Evolutionary conservation across 2,329 filamentous ascomycete genomes (phyloP), one percentile per base, ranked within the genome.

Genomic region (Acrodontium crateriforme): DNA sequence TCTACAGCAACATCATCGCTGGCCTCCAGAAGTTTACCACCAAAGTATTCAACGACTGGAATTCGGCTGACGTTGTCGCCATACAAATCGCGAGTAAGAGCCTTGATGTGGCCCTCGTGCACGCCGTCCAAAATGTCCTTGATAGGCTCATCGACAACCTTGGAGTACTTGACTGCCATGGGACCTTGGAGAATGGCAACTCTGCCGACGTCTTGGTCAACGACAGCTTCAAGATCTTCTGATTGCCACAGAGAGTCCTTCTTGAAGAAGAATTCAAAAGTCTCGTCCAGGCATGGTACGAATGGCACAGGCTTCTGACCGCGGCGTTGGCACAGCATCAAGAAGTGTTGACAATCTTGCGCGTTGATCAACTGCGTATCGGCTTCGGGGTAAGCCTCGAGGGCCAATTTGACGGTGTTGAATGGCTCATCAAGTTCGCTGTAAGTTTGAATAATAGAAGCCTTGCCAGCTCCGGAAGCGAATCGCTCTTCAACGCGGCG

Each of bases 191-290:
- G 65, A 51, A 98, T 94, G 62, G 85, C 94, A 24, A 85, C 93
- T 51, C 91, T 74, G 39, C 83, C 85, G 34, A 98, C 89, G 52
- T 98, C 91, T 58, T 95, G 89, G 43, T 69, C 87, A 36, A 94
- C 85, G 32, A 98, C 85, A 29, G 89, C 89, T 48, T 91, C 87
- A 8, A 98, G 67, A 49, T 98, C 89, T 59, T 98, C 89, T 1
- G 89, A 95, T 60, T 98, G 89, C 89, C 89, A 98, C 6, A 98
- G 70, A 2, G 89, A 98, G 56, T 98, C 89, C 65, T 98, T 98
- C 74, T 98, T 98, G 77, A 98, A 98, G 65, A 83, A 98, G 61
- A 91, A 93, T 53, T 98, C 89, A 42, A 98, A 98, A 53, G 87
- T 93, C 38, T 92, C 84, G 46, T 98, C 89, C 13, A 98, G 68